These are phyloP conservation scores for Starmerella kuoi DNA, from an alignment of 805 yeast species.

Conservation along the genomic window DNA sequence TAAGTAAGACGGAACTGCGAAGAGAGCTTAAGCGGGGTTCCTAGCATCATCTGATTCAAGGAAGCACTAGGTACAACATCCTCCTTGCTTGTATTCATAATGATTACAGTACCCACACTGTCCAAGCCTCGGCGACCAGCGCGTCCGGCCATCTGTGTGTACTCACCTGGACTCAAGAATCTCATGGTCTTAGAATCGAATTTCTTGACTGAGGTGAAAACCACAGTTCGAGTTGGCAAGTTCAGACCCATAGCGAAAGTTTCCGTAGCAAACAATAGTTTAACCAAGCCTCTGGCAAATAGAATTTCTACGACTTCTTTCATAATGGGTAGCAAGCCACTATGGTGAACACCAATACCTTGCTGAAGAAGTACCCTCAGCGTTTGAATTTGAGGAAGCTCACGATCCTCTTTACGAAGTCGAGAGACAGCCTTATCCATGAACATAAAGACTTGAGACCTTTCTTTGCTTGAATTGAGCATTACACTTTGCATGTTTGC, in stretches of 20 bases:
- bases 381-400: constrained; percentile 78
- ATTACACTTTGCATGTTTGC: constrained; percentile 60
- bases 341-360: constrained; percentile 94
- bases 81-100: constrained; percentile 46
- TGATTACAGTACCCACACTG: constrained; percentile 83
- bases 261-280: constrained; percentile 91
- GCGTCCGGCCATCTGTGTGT: constrained; percentile 97
- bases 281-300: constrained; percentile 74
- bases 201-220: constrained; percentile 71
- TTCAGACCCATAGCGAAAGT: constrained; percentile 98
- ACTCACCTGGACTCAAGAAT: constrained; percentile 84
- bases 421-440: constrained; percentile 81
- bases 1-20: constrained; percentile 92
- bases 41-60: constrained; percentile 72
- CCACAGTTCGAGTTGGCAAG: constrained; percentile 91
- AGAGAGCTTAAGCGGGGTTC: constrained; percentile 77
- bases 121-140: constrained; percentile 98
- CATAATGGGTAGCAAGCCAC: constrained; percentile 84
- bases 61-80: constrained; percentile 31
- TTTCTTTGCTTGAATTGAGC: constrained; percentile 72
- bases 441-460: constrained; percentile 85
- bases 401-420: constrained; percentile 81
- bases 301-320: constrained; percentile 87
- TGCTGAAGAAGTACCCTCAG: constrained; percentile 71
- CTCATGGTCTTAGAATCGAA: constrained; percentile 83